These are phyloP conservation scores for Boletus subluridellus DNA, from an alignment of 1,284 basidiomycete species.

Conservation along the genomic window DNA sequence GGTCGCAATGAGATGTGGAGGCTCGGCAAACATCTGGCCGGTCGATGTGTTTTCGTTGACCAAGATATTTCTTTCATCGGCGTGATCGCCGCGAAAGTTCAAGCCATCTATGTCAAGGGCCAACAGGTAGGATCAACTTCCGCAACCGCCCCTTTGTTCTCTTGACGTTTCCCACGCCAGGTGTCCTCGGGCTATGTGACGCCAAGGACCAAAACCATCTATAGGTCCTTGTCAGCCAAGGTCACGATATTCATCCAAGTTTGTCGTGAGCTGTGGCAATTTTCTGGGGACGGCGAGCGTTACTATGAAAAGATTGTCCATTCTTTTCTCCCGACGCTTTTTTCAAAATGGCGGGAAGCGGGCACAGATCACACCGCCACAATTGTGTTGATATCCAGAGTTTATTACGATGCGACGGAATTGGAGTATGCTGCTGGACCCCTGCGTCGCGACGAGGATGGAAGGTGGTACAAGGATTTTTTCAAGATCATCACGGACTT, in stretches of 20 bases:
- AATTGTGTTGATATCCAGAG: constrained; percentile 91
- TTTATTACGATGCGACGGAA: constrained; percentile 86
- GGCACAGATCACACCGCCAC: constrained; percentile 92
- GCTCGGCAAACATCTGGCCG: constrained; percentile 70
- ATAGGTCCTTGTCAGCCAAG: constrained; percentile 88
- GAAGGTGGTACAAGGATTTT: constrained; percentile 92
- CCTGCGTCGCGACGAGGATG: constrained; percentile 67
- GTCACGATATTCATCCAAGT: constrained; percentile 94
- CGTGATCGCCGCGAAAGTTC: constrained; percentile 74
- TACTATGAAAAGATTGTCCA: constrained; percentile 97
- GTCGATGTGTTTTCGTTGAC: constrained; percentile 68
- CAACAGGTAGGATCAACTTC: constrained; percentile 47
- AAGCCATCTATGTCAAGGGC: constrained; percentile 67
- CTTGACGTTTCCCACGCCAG: constrained; percentile 36
- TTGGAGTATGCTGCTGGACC: constrained; percentile 75
- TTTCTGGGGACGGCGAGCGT: constrained; percentile 92
- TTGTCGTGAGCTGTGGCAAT: constrained; percentile 95
- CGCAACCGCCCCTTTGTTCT: constrained; percentile 1
- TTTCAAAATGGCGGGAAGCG: constrained; percentile 76
- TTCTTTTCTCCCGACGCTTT: constrained; percentile 83
- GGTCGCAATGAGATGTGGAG: constrained; percentile 94
- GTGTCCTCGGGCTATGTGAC: constrained; percentile 82
- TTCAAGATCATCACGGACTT: constrained; percentile 93
- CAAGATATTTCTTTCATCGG: constrained; percentile 78
- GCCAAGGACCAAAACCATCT: constrained; percentile 82